Evolutionary conservation across 1,139 yeast genomes (phyloP).

Genomic region (Suhomyces bribrorum): DNA sequence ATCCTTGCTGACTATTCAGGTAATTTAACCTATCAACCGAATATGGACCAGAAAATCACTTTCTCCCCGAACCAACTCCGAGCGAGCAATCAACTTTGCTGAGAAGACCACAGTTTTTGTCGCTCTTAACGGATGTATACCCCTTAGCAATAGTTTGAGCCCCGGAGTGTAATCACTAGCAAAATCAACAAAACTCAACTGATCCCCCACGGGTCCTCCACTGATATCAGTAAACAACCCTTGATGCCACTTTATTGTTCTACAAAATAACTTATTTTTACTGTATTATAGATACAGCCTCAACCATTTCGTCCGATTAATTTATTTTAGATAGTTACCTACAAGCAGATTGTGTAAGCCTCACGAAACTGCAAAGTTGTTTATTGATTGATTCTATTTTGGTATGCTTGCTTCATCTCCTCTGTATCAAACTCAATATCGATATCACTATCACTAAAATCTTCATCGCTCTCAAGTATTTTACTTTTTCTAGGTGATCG

Average conservation of each 20-base stretch:
- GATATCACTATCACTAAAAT: constrained; percentile 14
- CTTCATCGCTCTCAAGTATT: constrained; percentile 14
- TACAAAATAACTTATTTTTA: too few species aligned
- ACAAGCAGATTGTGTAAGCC: neutral
- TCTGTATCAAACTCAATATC: constrained; percentile 22
- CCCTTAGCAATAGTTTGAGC: too few species aligned
- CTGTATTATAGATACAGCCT: too few species aligned
- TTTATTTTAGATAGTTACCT: too few species aligned
- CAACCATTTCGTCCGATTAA: too few species aligned
- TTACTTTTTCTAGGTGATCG: constrained; percentile 9
- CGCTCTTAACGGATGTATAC: neutral
- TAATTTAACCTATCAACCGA: neutral
- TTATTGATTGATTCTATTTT: constrained; percentile 8
- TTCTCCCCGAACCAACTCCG: neutral
- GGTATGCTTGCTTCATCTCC: constrained; percentile 18
- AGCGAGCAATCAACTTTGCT: too few species aligned
- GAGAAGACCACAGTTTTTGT: neutral
- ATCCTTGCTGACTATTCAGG: constrained; percentile 4
- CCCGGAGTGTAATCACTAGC: too few species aligned
- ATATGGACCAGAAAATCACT: neutral
- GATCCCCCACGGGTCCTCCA: too few species aligned
- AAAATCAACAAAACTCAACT: too few species aligned
- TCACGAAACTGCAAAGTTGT: too few species aligned
- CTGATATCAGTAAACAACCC: too few species aligned
- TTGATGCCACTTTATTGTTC: too few species aligned